phyloP scores from a whole-genome alignment of 1,139 yeast species.

The Candida tropicalis region DNA sequence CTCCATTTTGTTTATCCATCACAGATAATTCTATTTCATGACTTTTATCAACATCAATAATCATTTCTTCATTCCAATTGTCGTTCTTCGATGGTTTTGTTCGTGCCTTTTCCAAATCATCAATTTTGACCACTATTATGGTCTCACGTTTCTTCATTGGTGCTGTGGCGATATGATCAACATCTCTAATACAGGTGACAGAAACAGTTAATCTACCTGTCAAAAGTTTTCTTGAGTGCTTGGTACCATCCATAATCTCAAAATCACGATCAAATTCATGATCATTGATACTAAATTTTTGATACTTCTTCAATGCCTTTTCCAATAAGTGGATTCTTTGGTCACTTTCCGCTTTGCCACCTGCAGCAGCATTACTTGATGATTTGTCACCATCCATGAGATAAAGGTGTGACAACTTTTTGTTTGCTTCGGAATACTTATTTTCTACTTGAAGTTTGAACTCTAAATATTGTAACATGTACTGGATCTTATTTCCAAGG shows the following conservation, averaged over 20 bases:
- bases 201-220: slow-evolving; percentile 76
- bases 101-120: slow-evolving; percentile 78
- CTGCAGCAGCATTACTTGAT: slow-evolving; percentile 85
- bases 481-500: slow-evolving; percentile 91
- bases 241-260: slow-evolving; percentile 65
- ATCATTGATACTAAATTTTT: slow-evolving; percentile 78
- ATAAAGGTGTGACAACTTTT: slow-evolving; percentile 82
- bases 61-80: slow-evolving; percentile 83
- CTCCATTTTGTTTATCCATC: slow-evolving; percentile 73
- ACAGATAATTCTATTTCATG: slow-evolving; percentile 88
- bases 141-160: slow-evolving; percentile 77
- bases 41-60: slow-evolving; percentile 82
- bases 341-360: slow-evolving; percentile 80
- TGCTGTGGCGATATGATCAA: slow-evolving; percentile 89
- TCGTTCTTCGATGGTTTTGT: slow-evolving; percentile 78
- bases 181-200: slow-evolving; percentile 78
- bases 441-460: slow-evolving; percentile 92
- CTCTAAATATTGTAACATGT: slow-evolving; percentile 92
- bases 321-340: slow-evolving; percentile 83
- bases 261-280: slow-evolving; percentile 68
- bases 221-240: slow-evolving; percentile 77
- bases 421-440: slow-evolving; percentile 90
- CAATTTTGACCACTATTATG: slow-evolving; percentile 75
- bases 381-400: slow-evolving; percentile 89
- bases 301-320: slow-evolving; percentile 82